These are phyloP conservation scores for Aspergillus ochraceus DNA, from an alignment of 2,329 filamentous ascomycete species.

Conservation along the genomic window DNA sequence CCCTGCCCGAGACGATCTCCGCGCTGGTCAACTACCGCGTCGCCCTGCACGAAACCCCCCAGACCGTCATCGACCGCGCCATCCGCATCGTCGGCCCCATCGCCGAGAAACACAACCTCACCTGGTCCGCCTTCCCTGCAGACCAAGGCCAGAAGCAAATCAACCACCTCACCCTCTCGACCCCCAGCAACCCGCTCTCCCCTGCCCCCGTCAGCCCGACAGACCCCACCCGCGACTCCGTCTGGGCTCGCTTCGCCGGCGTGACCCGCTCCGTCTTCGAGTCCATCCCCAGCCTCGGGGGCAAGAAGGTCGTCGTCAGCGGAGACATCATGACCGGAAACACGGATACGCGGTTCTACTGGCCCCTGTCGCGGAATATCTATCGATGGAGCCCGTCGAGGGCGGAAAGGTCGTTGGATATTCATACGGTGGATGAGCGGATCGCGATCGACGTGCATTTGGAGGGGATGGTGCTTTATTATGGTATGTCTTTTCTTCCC, in stretches of 20 bases:
- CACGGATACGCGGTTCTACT: conserved; percentile 56
- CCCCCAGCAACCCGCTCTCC: conserved; percentile 28
- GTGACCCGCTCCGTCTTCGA: conserved; percentile 44
- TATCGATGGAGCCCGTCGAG: conserved; percentile 54
- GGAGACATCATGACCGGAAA: conserved; percentile 55
- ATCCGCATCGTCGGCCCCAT: conserved; percentile 49
- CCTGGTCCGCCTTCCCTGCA: conserved; percentile 48
- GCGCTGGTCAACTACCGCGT: conserved; percentile 59
- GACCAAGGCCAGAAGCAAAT: conserved; percentile 10
- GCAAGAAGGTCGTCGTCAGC: conserved; percentile 42
- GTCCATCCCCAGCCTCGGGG: conserved; percentile 27
- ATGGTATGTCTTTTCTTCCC: conserved; percentile 30
- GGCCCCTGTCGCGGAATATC: conserved; percentile 53
- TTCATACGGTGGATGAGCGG: conserved; percentile 54
- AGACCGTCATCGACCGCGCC: conserved; percentile 49
- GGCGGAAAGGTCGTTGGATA: conserved; percentile 44
- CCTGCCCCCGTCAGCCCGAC: conserved; percentile 38
- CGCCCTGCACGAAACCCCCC: conserved; percentile 54
- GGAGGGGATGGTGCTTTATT: conserved; percentile 45
- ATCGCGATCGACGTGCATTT: conserved; percentile 45
- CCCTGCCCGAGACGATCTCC: conserved; percentile 56
- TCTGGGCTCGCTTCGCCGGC: conserved; percentile 40
- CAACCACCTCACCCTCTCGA: conserved; percentile 31
- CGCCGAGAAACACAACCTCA: conserved; percentile 50
- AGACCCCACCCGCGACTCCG: conserved; percentile 27